A percentile compares a stretch with the other conserved stretches of the same genome.
Conservation (phyloP, 345 rosid species). For the Theobroma cacao region DNA sequence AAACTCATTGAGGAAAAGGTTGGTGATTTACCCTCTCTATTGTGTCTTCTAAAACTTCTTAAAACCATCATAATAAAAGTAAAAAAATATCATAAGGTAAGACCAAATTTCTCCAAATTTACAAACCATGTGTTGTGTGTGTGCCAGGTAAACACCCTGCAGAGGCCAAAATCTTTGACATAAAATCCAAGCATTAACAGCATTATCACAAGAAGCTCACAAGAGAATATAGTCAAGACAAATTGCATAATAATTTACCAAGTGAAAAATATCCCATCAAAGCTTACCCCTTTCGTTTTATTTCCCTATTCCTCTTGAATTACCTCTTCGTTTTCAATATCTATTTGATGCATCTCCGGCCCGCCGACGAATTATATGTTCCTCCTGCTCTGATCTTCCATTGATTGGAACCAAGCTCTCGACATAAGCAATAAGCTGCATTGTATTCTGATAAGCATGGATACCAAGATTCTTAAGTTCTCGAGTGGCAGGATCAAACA, state of each 20-base stretch:
- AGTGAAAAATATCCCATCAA: not conserved
- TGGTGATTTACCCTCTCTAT: no score
- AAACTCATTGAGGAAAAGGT: no score
- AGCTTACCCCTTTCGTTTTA: not conserved
- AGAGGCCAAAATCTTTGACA: not conserved
- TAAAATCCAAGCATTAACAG: not conserved
- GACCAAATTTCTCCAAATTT: not conserved
- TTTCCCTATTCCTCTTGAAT: not conserved
- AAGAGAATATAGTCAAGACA: not conserved
- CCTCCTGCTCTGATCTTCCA: not conserved
- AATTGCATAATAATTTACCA: not conserved
- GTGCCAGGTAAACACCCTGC: not conserved
- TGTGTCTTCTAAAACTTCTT: no score
- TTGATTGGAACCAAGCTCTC: slow-evolving; percentile 1
- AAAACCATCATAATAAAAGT: not conserved
- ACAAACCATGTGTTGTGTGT: not conserved
- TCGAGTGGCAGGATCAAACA: not conserved
- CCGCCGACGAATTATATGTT: not conserved
- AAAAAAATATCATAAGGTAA: not conserved
- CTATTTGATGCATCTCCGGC: not conserved
- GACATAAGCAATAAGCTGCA: not conserved
- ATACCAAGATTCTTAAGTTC: slow-evolving; percentile 9
- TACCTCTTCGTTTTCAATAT: slow-evolving; percentile 9
- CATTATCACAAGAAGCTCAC: not conserved
- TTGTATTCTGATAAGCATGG: not conserved